Base-by-base conservation (phyloP, 352 stramenopile genomes). In the Globisporangium apiculatum region DNA sequence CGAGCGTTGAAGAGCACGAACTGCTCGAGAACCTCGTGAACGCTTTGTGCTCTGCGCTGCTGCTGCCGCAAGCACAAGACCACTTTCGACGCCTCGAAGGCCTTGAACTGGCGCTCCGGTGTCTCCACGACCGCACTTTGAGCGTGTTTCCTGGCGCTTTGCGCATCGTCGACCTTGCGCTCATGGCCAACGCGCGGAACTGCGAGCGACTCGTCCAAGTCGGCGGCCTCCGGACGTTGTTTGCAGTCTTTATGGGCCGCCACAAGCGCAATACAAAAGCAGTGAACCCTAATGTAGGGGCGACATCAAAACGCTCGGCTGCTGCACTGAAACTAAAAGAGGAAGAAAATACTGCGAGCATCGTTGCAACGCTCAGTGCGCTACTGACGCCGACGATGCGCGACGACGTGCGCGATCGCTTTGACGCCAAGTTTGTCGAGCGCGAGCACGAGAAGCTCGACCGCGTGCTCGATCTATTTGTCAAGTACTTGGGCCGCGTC, bases 1-100 rank as follows among this genome's bases (percentile, higher is more conserved):
- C 48, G 24, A 75, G 47, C 52, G 73, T 85, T 0, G 83, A 96
- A 54, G 89, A 98, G 69, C 84, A 97, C 55, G 95, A 98, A 67
- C 85, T 94, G 15, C 73, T 98, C 1, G 88, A 98, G 56, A 98
- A 98, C 65, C 63, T 97, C 14, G 92, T 97, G 64, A 84, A 96
- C 62, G 58, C 75, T 41, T 68, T 98, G 7, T 91, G 80, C 60
- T 91, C 90, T 15, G 77, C 84, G 31, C 62, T 98, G 62, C 67
- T 73, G 53, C 55, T 80, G 3, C 57, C 65, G 0, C 59, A 68
- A 24, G 76, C 73, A 14, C 77, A 90, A 58, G 62, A 62, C 41
- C 75, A 78, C 9, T 88, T 87, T 58, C 78, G 80, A 0, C 69
- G 62, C 2, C 52, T 89, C 9, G 87, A 98, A 77, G 94, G 94